Evolutionary conservation across 1,284 basidiomycete genomes (phyloP).

Genomic region (Gomphus bonarii): DNA sequence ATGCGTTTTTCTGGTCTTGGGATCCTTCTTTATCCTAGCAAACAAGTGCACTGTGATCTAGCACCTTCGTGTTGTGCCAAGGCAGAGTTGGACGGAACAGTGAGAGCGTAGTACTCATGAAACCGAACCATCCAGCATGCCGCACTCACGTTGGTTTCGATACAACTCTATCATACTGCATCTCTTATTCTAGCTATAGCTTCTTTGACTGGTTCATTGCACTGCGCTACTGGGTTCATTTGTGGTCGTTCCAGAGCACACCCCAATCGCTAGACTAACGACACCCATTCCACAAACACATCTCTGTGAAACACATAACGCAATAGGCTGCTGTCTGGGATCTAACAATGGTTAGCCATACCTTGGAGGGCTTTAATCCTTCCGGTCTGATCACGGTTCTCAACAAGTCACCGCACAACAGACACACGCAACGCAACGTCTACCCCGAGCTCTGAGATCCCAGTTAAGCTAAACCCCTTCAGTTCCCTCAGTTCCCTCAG

Average conservation of each 20-base stretch:
- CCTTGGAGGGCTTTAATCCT: too few relatives aligned
- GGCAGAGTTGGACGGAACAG: slow-evolving; percentile 9
- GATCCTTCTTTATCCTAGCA: too few relatives aligned
- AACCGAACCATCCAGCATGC: slow-evolving; percentile 9
- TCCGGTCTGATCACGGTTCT: not conserved
- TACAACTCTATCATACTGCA: not conserved
- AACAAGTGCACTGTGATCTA: not conserved
- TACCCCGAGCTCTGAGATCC: slow-evolving; percentile 4
- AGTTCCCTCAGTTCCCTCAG: slow-evolving; percentile 51
- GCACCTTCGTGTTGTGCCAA: slow-evolving; percentile 8
- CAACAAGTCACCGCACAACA: slow-evolving; percentile 2
- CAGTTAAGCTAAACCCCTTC: slow-evolving; percentile 50
- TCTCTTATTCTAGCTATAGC: not conserved
- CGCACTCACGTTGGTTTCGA: not conserved
- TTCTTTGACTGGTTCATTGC: not conserved
- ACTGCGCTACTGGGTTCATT: not conserved
- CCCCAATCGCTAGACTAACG: too few relatives aligned
- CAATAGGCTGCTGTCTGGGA: too few relatives aligned
- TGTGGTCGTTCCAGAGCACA: too few relatives aligned
- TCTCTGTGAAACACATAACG: too few relatives aligned
- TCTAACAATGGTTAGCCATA: too few relatives aligned
- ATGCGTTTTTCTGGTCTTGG: not conserved
- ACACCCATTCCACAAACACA: too few relatives aligned
- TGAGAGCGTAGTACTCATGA: slow-evolving; percentile 15
- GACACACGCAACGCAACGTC: not conserved